Evolutionary conservation across 306 rosid genomes (phyloP).

Genomic region (Trifolium fragiferum): DNA sequence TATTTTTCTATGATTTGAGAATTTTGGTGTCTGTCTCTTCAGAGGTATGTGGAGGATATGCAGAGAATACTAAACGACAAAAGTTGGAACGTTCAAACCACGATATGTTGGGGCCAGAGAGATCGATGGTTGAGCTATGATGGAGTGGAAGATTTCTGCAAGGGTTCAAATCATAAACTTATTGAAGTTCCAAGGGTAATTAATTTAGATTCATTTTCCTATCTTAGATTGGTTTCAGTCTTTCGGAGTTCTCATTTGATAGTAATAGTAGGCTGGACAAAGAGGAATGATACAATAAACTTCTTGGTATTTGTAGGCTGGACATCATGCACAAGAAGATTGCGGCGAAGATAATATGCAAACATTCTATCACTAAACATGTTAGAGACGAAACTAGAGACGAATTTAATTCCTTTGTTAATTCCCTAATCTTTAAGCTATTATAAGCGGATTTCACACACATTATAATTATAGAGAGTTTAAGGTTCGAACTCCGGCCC

Average conservation of each 20-base stretch:
- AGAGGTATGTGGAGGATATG: slow-evolving; percentile 79
- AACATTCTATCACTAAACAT: too few species aligned
- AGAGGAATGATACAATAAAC: not conserved
- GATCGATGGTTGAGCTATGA: slow-evolving; percentile 90
- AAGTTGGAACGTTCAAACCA: slow-evolving; percentile 70
- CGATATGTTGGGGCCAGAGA: slow-evolving; percentile 87
- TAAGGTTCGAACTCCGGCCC: too few species aligned
- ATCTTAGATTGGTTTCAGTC: too few species aligned
- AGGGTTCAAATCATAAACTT: slow-evolving; percentile 61
- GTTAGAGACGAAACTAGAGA: too few species aligned
- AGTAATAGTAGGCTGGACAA: too few species aligned
- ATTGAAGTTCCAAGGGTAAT: slow-evolving; percentile 71
- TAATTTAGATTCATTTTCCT: not conserved
- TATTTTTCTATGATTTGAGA: slow-evolving; percentile 1
- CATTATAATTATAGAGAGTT: too few species aligned
- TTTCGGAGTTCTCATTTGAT: too few species aligned
- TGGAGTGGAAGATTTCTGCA: slow-evolving; percentile 87
- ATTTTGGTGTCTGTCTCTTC: slow-evolving; percentile 33
- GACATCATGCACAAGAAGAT: slow-evolving; percentile 81
- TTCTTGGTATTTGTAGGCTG: slow-evolving; percentile 63
- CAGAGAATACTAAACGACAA: slow-evolving; percentile 55
- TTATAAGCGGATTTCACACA: too few species aligned
- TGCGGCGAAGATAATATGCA: slow-evolving; percentile 73
- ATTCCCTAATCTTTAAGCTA: too few species aligned
- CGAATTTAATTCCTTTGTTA: too few species aligned